Evolutionary conservation across 1,284 basidiomycete species (phyloP).

Genomic region (Ustilago hordei): DNA sequence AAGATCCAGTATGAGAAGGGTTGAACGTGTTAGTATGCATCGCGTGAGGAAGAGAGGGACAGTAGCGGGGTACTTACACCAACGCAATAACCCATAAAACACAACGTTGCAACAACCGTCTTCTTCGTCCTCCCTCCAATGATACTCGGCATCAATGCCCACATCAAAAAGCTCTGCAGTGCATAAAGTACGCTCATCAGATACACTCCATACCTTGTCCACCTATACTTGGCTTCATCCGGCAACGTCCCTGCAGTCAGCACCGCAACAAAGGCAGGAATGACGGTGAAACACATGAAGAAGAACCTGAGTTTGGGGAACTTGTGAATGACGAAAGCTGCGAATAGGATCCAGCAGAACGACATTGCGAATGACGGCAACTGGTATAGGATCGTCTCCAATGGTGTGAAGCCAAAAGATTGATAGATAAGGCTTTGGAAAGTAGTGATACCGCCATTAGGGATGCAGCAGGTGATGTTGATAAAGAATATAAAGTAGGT

Average conservation of each 20-base stretch:
- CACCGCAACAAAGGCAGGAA: conserved; percentile 27
- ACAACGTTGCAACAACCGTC: conserved; percentile 57
- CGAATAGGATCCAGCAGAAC: conserved; percentile 65
- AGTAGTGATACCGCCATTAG: conserved; percentile 57
- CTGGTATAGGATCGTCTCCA: conserved; percentile 64
- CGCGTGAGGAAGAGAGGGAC: background rate
- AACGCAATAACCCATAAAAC: conserved; percentile 66
- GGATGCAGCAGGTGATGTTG: conserved; percentile 50
- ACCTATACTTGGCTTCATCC: conserved; percentile 39
- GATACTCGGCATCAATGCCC: conserved; percentile 65
- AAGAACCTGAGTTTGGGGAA: conserved; percentile 57
- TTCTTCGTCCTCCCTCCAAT: conserved; percentile 68
- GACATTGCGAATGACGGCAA: conserved; percentile 63
- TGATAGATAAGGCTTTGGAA: conserved; percentile 60
- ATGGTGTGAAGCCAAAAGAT: conserved; percentile 53
- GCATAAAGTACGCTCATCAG: conserved; percentile 62
- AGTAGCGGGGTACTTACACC: conserved; percentile 30
- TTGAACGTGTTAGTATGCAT: background rate
- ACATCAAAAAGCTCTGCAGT: conserved; percentile 61
- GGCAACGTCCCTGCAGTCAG: conserved; percentile 42
- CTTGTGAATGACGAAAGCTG: conserved; percentile 60
- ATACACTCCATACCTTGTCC: conserved; percentile 62
- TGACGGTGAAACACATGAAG: conserved; percentile 59
- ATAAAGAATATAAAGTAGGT: conserved; percentile 65
- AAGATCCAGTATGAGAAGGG: background rate